These are phyloP conservation scores for Xanthoconium stramineum DNA, from an alignment of 768 basidiomycete genomes.

Conservation along the genomic window DNA sequence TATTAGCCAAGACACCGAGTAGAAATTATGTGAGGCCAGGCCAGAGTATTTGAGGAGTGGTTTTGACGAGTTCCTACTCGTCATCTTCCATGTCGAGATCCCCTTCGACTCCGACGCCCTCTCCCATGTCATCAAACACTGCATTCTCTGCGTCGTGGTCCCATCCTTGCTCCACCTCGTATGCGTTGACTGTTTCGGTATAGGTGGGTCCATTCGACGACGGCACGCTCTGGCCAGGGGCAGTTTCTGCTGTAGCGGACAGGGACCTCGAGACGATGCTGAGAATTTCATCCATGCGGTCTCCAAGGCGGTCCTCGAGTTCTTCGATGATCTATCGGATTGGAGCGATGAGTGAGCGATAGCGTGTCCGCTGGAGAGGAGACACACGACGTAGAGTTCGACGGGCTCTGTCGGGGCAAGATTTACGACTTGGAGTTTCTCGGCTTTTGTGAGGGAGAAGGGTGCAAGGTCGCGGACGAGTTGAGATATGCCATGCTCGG, in stretches of 20 bases:
- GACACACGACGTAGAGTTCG: constrained; percentile 83
- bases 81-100: constrained; percentile 66
- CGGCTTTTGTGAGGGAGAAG: constrained; percentile 80
- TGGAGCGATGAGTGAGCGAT: not conserved
- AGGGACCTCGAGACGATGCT: constrained; percentile 48
- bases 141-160: constrained; percentile 45
- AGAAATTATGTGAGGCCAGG: not conserved
- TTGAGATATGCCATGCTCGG: constrained; percentile 55
- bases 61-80: constrained; percentile 30
- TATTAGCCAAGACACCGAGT: not conserved
- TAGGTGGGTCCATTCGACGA: not conserved
- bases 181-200: constrained; percentile 9
- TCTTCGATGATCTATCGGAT: constrained; percentile 83
- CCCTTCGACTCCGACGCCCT: constrained; percentile 65
- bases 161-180: constrained; percentile 29
- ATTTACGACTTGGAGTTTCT: constrained; percentile 92
- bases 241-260: constrained; percentile 6
- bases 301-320: constrained; percentile 75
- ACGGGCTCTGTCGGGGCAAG: constrained; percentile 78
- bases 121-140: constrained; percentile 63
- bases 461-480: constrained; percentile 66
- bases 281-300: constrained; percentile 66
- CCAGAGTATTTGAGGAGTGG: not conserved
- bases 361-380: not conserved
- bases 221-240: not conserved